phyloP scores from a whole-genome alignment of 495 filamentous ascomycete genomes.

The Trichoderma asperelloides region DNA sequence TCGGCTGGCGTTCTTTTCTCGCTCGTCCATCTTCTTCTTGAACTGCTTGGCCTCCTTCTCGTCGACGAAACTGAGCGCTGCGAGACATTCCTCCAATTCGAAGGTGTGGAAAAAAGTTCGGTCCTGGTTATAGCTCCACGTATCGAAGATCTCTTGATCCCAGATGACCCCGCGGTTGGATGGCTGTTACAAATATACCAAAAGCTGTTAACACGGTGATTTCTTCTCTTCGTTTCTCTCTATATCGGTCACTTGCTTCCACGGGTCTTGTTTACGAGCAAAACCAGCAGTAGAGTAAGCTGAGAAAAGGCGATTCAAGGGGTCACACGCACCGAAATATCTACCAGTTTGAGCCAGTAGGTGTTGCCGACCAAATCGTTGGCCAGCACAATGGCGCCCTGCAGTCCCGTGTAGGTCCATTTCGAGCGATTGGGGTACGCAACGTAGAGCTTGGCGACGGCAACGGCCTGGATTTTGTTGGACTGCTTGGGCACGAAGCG shows the following conservation, averaged over 20 bases:
- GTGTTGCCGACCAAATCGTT: slow-evolving; percentile 93
- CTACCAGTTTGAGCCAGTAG: slow-evolving; percentile 94
- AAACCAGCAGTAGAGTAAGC: background rate
- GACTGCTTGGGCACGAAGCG: slow-evolving; percentile 79
- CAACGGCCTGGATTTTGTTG: slow-evolving; percentile 93
- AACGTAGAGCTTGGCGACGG: slow-evolving; percentile 88
- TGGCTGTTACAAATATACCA: slow-evolving; percentile 38
- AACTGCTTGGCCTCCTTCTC: slow-evolving; percentile 96
- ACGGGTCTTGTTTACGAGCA: background rate
- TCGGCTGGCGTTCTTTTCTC: slow-evolving; percentile 89
- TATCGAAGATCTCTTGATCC: slow-evolving; percentile 97
- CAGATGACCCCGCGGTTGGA: slow-evolving; percentile 84
- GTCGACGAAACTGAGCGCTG: slow-evolving; percentile 83
- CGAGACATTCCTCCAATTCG: slow-evolving; percentile 84
- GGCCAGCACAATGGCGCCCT: slow-evolving; percentile 86
- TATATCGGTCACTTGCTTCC: background rate
- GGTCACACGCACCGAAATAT: slow-evolving; percentile 70
- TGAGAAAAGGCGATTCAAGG: background rate
- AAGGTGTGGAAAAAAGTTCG: slow-evolving; percentile 96
- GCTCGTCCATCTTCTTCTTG: slow-evolving; percentile 86
- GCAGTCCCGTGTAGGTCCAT: slow-evolving; percentile 94
- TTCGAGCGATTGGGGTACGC: slow-evolving; percentile 74
- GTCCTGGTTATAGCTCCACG: slow-evolving; percentile 90
- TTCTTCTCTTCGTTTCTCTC: background rate
- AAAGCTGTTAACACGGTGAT: background rate